Evolutionary conservation across 2,329 filamentous ascomycete genomes (phyloP).

Genomic region (Cordyceps javanica): DNA sequence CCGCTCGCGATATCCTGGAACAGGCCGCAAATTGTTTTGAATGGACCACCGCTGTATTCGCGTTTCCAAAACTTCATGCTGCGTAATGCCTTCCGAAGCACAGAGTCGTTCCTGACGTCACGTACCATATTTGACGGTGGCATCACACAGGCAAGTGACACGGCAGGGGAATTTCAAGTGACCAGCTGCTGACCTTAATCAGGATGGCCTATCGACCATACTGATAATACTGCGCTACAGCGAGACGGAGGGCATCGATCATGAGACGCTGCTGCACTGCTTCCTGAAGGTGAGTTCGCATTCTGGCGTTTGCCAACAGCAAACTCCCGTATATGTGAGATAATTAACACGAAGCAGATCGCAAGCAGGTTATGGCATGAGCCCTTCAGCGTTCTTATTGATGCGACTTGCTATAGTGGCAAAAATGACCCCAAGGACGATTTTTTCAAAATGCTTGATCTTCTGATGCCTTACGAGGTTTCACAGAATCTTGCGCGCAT

Average conservation of each 20-base stretch:
- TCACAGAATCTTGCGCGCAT: slow-evolving; percentile 52
- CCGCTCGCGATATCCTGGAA: slow-evolving; percentile 66
- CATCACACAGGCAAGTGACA: slow-evolving; percentile 52
- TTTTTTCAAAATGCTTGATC: slow-evolving; percentile 56
- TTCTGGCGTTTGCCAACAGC: background rate
- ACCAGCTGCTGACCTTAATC: slow-evolving; percentile 13
- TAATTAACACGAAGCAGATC: slow-evolving; percentile 38
- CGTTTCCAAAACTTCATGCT: slow-evolving; percentile 70
- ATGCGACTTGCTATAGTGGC: slow-evolving; percentile 65
- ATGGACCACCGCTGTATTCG: slow-evolving; percentile 58
- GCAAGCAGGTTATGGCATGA: slow-evolving; percentile 65
- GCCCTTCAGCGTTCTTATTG: slow-evolving; percentile 61
- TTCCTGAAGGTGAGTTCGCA: slow-evolving; percentile 53
- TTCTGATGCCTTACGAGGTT: slow-evolving; percentile 56
- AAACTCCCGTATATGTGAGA: background rate
- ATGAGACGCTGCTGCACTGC: slow-evolving; percentile 60
- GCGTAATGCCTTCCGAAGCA: slow-evolving; percentile 58
- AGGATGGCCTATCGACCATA: slow-evolving; percentile 63
- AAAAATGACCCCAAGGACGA: slow-evolving; percentile 61
- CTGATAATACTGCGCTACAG: slow-evolving; percentile 64
- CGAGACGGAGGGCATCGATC: slow-evolving; percentile 58
- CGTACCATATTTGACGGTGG: slow-evolving; percentile 65
- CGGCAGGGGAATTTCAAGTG: background rate
- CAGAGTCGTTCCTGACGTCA: slow-evolving; percentile 57
- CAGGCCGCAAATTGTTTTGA: slow-evolving; percentile 57